Evolutionary conservation across 306 rosid species (phyloP), one percentile per base, ranked within the genome.

Genomic region (Dryas drummondii): DNA sequence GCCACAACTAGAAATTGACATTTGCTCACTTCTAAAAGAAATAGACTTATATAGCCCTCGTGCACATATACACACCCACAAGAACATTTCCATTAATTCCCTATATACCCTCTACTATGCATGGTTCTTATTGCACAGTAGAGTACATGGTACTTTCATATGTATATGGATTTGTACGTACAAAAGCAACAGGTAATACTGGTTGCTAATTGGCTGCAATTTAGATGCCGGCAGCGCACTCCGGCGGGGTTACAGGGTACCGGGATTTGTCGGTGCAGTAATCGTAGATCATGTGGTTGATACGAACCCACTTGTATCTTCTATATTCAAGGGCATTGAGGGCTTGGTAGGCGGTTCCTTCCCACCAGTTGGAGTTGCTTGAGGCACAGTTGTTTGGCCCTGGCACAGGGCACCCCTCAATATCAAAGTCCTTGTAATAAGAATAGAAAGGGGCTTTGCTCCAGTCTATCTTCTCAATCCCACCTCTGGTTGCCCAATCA

Each of bases 401-500:
- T 0, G 98, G 97, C 1, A 91, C 89, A 0, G 84, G 7, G 53
- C 98, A 94, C 0, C 97, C 98, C 76, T 94, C 98, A 14, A 94
- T 91, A 76, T 94, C 96, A 53, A 94, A 90, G 71, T 94, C 98
- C 66, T 80, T 94, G 86, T 91, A 94, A 41, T 91, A 88, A 46
- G 98, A 86, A 12, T 57, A 72, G 84, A 94, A 94, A 0, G 98
- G 98, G 51, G 98, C 94, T 78, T 87, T 89, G 73, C 86, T 88
- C 98, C 98, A 94, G 76, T 94, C 75, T 12, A 94, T 94, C 88
- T 94, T 94, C 86, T 94, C 98, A n/a, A 94, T 78, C 3, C 98
- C 98, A 8, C 98, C 98, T 75, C 98, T 90, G 4, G 98, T 94
- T 9, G 98, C 98, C 98, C 98, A 94, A 17, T 94, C 79, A 72